Base-by-base conservation (phyloP, 192 early-diverging fungal species). In the Coemansia sp. region DNA sequence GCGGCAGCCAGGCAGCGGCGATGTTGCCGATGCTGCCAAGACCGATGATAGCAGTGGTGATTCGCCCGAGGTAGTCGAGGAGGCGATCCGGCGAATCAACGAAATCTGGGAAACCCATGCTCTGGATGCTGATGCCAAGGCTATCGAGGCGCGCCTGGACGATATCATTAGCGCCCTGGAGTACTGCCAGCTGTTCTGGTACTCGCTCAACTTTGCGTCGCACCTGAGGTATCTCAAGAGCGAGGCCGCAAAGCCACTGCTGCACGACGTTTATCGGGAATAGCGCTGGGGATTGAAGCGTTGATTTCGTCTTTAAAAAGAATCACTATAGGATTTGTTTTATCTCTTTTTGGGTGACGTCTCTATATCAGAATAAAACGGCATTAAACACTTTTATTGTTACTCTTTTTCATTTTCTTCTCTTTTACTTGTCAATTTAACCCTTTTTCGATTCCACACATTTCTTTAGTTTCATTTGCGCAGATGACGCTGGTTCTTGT, bases 401-500 rank as follows among this genome's bases (percentile, higher is more conserved):
- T n/a, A n/a, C n/a, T n/a, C n/a, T n/a, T n/a, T n/a, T n/a, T n/a
- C n/a, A n/a, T n/a, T n/a, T n/a, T n/a, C n/a, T n/a, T n/a, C n/a
- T n/a, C n/a, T n/a, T n/a, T n/a, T n/a, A n/a, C n/a, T n/a, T n/a
- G n/a, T n/a, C n/a, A n/a, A n/a, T n/a, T n/a, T n/a, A n/a, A n/a
- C n/a, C n/a, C n/a, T n/a, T n/a, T n/a, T n/a, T n/a, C n/a, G n/a
- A n/a, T n/a, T n/a, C n/a, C n/a, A n/a, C n/a, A n/a, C n/a, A n/a
- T n/a, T n/a, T n/a, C n/a, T n/a, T n/a, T n/a, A n/a, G n/a, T n/a
- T n/a, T n/a, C n/a, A n/a, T n/a, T n/a, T n/a, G n/a, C n/a, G n/a
- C 20, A 20, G 30, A 78, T 78, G 76, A 67, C 71, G 8, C 78
- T 96, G 22, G 88, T 94, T 59, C 85, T 97, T 24, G 90, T 85